Evolutionary conservation across 2,329 filamentous ascomycete species (phyloP).

Genomic region (Juglanconis juglandina): DNA sequence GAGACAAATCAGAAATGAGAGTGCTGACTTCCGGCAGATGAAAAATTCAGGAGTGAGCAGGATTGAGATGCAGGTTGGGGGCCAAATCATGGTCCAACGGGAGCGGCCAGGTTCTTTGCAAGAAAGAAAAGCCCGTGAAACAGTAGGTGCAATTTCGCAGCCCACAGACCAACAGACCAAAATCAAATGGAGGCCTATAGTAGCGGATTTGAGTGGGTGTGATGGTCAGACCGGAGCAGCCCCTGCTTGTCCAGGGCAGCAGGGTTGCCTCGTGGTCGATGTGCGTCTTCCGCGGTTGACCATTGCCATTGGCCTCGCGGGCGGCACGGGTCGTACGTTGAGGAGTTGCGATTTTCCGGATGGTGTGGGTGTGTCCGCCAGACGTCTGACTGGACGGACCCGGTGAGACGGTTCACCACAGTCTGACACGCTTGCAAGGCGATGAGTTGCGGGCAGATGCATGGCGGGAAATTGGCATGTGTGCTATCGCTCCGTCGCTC

Average conservation of each 20-base stretch:
- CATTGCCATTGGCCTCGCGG: slow-evolving; percentile 6
- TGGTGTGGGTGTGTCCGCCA: slow-evolving; percentile 3
- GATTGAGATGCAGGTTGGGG: slow-evolving; percentile 8
- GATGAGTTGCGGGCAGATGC: slow-evolving; percentile 15
- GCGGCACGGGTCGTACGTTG: slow-evolving; percentile 17
- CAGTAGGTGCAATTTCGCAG: background rate
- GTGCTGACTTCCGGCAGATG: slow-evolving; percentile 17
- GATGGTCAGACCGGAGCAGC: background rate
- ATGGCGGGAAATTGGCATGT: slow-evolving; percentile 3
- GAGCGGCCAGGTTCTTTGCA: background rate
- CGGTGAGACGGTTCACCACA: slow-evolving; percentile 5
- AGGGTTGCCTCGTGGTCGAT: slow-evolving; percentile 12
- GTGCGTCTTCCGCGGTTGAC: slow-evolving; percentile 1
- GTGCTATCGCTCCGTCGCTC: background rate
- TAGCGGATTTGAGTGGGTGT: background rate
- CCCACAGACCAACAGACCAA: background rate
- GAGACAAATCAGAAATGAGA: slow-evolving; percentile 9
- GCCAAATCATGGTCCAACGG: slow-evolving; percentile 5
- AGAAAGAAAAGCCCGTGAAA: slow-evolving; percentile 1
- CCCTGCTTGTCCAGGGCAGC: background rate
- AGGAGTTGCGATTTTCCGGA: slow-evolving; percentile 14
- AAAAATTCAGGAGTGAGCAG: background rate
- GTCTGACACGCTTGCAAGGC: slow-evolving; percentile 14
- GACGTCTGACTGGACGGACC: slow-evolving; percentile 4
- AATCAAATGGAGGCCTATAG: too few species aligned